These are phyloP conservation scores for Stephania cephalantha DNA, from an alignment of 164 flowering plant species.

Conservation along the genomic window DNA sequence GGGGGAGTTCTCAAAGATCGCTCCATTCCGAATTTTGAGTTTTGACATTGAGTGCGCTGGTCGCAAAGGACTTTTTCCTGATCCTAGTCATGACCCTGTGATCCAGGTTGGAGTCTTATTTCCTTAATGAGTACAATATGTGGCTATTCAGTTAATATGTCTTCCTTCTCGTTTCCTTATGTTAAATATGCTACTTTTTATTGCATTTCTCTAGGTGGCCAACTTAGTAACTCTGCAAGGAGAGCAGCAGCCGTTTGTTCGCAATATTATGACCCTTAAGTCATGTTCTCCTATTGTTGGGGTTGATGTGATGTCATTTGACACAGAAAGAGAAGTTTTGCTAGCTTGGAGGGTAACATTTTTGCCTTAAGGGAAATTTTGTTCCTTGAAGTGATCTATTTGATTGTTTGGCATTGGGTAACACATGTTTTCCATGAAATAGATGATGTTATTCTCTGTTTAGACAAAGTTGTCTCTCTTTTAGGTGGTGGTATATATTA, in stretches of 20 bases:
- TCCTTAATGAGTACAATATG: neutral
- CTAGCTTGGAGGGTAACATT: slow-evolving; percentile 92
- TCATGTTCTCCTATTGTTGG: slow-evolving; percentile 95
- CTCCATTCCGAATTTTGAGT: slow-evolving; percentile 94
- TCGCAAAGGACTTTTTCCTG: slow-evolving; percentile 96
- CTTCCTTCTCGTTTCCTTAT: neutral
- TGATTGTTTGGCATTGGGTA: neutral
- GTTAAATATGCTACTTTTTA: neutral
- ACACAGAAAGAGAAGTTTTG: slow-evolving; percentile 77
- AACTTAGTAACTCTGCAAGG: slow-evolving; percentile 95
- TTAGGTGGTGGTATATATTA: neutral
- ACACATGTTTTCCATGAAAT: neutral
- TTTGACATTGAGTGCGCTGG: slow-evolving; percentile 99
- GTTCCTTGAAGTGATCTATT: neutral
- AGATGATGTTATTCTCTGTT: neutral
- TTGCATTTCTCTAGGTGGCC: slow-evolving; percentile 54
- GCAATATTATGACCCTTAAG: slow-evolving; percentile 95
- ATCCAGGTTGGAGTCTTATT: slow-evolving; percentile 61
- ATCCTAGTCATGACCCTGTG: slow-evolving; percentile 94
- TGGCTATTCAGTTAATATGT: neutral
- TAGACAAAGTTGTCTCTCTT: neutral
- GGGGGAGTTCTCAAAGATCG: slow-evolving; percentile 93
- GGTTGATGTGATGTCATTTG: slow-evolving; percentile 93
- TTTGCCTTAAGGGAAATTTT: neutral
- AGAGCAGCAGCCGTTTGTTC: slow-evolving; percentile 73